Percentiles rank a stretch among this genome's conserved stretches.
Conservation (phyloP, 345 rosid genomes). For the Iberis pinnata region DNA sequence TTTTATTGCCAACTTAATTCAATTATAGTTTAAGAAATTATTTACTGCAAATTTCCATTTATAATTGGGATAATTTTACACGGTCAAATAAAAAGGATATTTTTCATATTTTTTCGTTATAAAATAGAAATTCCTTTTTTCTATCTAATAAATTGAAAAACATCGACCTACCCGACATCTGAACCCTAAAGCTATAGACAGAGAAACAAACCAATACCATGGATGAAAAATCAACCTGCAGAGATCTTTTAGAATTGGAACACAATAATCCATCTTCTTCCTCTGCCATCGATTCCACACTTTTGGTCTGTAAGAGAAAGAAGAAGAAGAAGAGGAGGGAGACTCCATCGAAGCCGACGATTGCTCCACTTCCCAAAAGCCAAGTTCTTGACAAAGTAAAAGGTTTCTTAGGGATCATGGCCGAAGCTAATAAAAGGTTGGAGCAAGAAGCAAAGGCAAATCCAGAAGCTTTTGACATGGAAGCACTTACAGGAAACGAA, state of each 20-base stretch:
- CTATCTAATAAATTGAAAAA: too few relatives aligned
- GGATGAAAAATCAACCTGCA: conserved; percentile 9
- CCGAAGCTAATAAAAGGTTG: conserved; percentile 61
- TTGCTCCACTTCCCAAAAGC: conserved; percentile 44
- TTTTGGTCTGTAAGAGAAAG: conserved; percentile 11
- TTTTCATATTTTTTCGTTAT: too few relatives aligned
- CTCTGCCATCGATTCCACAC: conserved; percentile 4
- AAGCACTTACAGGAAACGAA: conserved; percentile 60
- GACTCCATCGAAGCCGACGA: conserved; percentile 34
- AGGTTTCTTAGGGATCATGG: conserved; percentile 61
- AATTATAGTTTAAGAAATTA: too few relatives aligned
- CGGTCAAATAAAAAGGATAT: too few relatives aligned
- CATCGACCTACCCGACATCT: too few relatives aligned
- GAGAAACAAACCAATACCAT: too few relatives aligned
- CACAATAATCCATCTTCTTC: conserved; percentile 14
- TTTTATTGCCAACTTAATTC: too few relatives aligned
- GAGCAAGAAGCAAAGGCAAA: conserved; percentile 58
- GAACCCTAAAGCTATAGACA: too few relatives aligned
- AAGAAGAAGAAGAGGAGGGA: not conserved
- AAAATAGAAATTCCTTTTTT: too few relatives aligned
- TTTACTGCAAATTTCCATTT: too few relatives aligned
- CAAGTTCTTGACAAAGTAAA: conserved; percentile 67
- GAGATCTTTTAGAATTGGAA: conserved; percentile 29
- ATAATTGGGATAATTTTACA: too few relatives aligned
- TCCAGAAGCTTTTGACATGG: conserved; percentile 52